Evolutionary conservation across 179 eudicot species (phyloP).

Genomic region (Silene coronaria): DNA sequence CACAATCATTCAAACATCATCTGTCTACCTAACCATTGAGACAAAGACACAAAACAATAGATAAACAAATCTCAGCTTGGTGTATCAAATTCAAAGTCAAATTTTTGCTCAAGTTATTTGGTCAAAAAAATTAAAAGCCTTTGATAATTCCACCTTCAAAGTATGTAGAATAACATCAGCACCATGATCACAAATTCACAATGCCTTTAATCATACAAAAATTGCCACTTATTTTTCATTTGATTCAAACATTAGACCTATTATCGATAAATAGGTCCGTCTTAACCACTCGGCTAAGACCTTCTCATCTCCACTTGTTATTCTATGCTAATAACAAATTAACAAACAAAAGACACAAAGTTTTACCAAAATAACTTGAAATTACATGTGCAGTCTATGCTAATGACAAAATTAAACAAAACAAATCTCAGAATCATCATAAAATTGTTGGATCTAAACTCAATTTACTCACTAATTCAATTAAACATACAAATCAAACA

Average conservation of each 20-base stretch:
- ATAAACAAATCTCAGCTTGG: neutral
- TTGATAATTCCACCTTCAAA: neutral
- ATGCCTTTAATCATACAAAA: neutral
- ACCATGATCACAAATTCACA: neutral
- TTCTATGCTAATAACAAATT: no score
- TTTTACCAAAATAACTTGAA: constrained; percentile 5
- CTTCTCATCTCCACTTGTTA: no score
- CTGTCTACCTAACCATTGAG: neutral
- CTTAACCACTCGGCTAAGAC: no score
- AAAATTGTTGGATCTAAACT: constrained; percentile 19
- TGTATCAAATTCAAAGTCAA: constrained; percentile 3
- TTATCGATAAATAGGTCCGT: no score
- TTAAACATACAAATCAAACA: constrained; percentile 8
- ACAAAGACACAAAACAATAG: neutral
- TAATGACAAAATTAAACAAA: constrained; percentile 9
- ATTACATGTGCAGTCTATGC: constrained; percentile 1
- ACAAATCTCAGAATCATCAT: neutral
- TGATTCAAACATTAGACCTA: neutral
- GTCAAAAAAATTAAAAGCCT: neutral
- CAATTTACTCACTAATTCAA: neutral
- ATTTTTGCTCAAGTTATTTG: neutral
- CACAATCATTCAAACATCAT: neutral
- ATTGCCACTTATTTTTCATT: neutral
- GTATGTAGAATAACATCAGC: neutral
- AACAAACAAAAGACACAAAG: neutral